phyloP scores from a whole-genome alignment of 768 basidiomycete genomes.

The Rhizopogon sp. region DNA sequence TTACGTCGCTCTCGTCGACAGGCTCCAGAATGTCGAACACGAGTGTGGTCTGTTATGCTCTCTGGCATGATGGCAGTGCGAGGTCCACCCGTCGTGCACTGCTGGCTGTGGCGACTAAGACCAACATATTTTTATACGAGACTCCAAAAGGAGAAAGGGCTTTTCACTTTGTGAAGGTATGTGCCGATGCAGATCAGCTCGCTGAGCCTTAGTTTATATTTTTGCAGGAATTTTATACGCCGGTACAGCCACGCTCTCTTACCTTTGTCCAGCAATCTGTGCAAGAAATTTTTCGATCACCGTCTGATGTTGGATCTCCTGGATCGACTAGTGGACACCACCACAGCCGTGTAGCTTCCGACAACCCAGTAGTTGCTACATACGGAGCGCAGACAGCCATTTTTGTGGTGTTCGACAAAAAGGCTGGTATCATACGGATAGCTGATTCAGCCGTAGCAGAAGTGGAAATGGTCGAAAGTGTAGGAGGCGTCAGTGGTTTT shows the following conservation, averaged over 20 bases:
- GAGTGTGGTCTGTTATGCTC: constrained; percentile 60
- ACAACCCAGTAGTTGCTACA: constrained; percentile 24
- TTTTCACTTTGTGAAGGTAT: constrained; percentile 78
- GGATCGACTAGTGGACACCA: constrained; percentile 17
- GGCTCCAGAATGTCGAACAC: constrained; percentile 58
- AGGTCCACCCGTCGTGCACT: constrained; percentile 42
- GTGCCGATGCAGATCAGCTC: neutral
- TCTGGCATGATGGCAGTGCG: constrained; percentile 57
- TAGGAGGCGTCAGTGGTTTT: constrained; percentile 3
- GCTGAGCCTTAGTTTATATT: neutral
- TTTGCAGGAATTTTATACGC: constrained; percentile 78
- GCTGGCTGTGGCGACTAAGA: constrained; percentile 74
- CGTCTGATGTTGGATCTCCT: constrained; percentile 33
- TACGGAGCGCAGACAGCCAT: constrained; percentile 73
- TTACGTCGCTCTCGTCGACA: constrained; percentile 65
- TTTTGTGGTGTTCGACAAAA: constrained; percentile 87
- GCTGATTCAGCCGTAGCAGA: constrained; percentile 80
- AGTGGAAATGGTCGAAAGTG: constrained; percentile 52
- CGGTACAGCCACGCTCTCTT: constrained; percentile 59
- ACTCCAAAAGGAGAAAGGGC: constrained; percentile 79
- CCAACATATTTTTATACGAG: constrained; percentile 70
- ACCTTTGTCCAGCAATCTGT: constrained; percentile 68
- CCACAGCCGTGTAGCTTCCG: constrained; percentile 41
- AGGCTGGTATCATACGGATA: constrained; percentile 77
- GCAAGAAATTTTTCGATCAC: constrained; percentile 42